Percentiles rank a stretch among this genome's conserved stretches.
These are phyloP conservation scores for Syzygium grande DNA, from an alignment of 345 rosid genomes.

Conservation along the genomic window DNA sequence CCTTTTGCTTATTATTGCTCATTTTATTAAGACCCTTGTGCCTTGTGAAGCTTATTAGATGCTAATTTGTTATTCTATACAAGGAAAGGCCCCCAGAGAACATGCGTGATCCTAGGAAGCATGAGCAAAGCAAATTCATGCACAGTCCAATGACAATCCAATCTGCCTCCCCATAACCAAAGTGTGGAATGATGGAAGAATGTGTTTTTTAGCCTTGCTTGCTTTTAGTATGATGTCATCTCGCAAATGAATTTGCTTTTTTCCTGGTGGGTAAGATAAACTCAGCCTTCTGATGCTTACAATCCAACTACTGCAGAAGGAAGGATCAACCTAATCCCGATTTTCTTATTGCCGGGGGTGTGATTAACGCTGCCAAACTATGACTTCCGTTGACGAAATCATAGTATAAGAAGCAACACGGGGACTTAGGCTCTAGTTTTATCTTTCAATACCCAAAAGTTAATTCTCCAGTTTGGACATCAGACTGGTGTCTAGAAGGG, in stretches of 20 bases:
- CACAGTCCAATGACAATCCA: background rate
- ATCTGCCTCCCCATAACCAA: background rate
- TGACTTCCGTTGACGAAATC: background rate
- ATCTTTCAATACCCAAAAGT: background rate
- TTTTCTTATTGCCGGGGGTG: background rate
- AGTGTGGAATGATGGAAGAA: background rate
- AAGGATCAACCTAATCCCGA: background rate
- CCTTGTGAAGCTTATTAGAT: background rate
- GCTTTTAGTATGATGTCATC: background rate
- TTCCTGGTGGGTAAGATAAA: conserved; percentile 5
- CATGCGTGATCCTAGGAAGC: background rate
- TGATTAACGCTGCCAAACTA: background rate
- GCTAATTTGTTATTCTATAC: background rate
- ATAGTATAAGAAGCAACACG: background rate
- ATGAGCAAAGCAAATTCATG: background rate
- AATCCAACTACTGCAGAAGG: background rate
- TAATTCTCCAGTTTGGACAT: background rate
- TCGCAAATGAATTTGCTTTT: background rate
- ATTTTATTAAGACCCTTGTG: background rate
- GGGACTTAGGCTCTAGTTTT: background rate
- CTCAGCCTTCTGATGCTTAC: background rate
- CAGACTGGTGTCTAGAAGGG: background rate
- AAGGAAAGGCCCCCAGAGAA: background rate
- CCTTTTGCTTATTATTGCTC: background rate
- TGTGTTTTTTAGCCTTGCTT: background rate